phyloP scores from a whole-genome alignment of 1,139 yeast species.

The Saccharomyces hybrid region DNA sequence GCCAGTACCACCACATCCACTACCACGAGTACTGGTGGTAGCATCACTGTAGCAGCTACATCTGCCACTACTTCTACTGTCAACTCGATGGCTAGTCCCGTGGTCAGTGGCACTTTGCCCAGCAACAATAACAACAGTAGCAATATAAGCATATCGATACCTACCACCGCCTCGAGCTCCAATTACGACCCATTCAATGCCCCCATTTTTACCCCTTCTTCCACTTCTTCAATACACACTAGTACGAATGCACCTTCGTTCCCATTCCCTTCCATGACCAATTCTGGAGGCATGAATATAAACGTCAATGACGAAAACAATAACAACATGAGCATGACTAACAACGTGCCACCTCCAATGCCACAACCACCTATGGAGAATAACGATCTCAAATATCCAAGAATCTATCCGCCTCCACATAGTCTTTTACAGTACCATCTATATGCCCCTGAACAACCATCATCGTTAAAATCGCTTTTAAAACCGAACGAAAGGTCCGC shows the following conservation, averaged over 20 bases:
- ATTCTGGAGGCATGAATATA: not conserved
- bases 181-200: not conserved
- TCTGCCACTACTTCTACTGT: conserved; percentile 7
- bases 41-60: conserved; percentile 8
- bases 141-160: not conserved
- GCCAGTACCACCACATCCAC: conserved; percentile 5
- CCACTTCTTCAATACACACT: not conserved
- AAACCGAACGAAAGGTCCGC: conserved; percentile 65
- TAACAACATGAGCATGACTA: conserved; percentile 5
- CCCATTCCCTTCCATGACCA: not conserved
- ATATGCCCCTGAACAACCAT: conserved; percentile 86
- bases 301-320: not conserved
- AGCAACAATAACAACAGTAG: not conserved
- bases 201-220: not conserved
- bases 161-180: not conserved
- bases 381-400: conserved; percentile 21
- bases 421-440: conserved; percentile 70
- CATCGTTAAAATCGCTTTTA: conserved; percentile 52
- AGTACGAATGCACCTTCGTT: not conserved
- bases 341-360: not conserved
- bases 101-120: not conserved
- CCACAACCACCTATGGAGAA: not conserved
- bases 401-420: conserved; percentile 31
- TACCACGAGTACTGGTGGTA: conserved; percentile 12
- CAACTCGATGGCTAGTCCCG: not conserved